Evolutionary conservation across 805 yeast species (phyloP), one percentile per base, ranked within the genome.

Genomic region (Myxozyma neotropica): DNA sequence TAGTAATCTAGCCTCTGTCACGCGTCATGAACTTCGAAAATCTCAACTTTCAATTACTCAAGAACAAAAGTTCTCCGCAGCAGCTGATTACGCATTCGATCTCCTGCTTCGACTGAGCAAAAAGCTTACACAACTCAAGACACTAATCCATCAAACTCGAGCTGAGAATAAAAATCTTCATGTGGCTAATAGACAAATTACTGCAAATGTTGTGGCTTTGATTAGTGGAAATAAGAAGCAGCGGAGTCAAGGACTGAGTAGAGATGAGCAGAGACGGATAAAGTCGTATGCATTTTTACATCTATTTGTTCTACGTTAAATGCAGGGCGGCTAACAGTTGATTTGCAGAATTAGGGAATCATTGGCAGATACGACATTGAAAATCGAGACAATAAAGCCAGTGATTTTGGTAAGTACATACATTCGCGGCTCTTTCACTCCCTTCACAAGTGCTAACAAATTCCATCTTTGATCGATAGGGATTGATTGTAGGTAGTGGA

Each of bases 401-500:
- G 52, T 55, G 7, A 42, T 58, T 19, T 31, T 55, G 35, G 62
- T 58, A 55, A n/a, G n/a, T n/a, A n/a, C n/a, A n/a, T n/a, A n/a
- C n/a, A n/a, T n/a, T n/a, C n/a, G n/a, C n/a, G n/a, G n/a, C n/a
- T n/a, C n/a, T n/a, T n/a, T n/a, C n/a, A n/a, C n/a, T n/a, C n/a
- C n/a, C n/a, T n/a, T n/a, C n/a, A n/a, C n/a, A n/a, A n/a, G n/a
- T n/a, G 6, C 17, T 17, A 4, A 38, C 43, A 17, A 17, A 13
- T 36, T n/a, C n/a, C n/a, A n/a, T n/a, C n/a, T n/a, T n/a, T n/a
- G n/a, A n/a, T n/a, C n/a, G n/a, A n/a, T n/a, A 59, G 65, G 59
- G 59, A 5, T 26, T 61, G n/a, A 35, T 61, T n/a, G 31, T 61
- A 4, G 52, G 55, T 13, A 50, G 60, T 46, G 64, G 65, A 2